A percentile compares a stretch with the other conserved stretches of the same genome.
Conservation (phyloP, 2,329 filamentous ascomycete species). For the Rosellinia necatrix region DNA sequence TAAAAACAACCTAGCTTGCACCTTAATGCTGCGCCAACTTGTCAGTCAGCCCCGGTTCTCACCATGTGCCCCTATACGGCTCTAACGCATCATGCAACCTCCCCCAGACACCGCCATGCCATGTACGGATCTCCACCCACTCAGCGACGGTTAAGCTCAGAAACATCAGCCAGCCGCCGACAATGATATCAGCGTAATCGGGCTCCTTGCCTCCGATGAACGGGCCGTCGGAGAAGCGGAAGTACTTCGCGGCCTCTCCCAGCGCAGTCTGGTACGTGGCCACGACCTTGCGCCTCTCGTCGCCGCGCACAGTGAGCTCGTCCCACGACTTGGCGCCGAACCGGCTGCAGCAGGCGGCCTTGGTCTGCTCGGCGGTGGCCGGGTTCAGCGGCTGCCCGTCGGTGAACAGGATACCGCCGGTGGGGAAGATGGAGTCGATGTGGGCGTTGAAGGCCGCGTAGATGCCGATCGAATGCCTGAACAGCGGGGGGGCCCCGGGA, state of each 20-base stretch:
- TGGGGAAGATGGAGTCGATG: constrained; percentile 59
- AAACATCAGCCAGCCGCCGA: constrained; percentile 37
- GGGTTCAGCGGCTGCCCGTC: constrained; percentile 56
- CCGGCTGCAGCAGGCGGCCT: constrained; percentile 54
- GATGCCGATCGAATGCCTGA: constrained; percentile 46
- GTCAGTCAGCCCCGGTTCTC: no score
- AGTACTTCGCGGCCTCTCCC: constrained; percentile 30
- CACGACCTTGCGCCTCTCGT: constrained; percentile 29
- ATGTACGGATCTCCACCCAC: constrained; percentile 33
- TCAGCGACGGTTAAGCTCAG: constrained; percentile 24
- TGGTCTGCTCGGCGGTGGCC: constrained; percentile 47
- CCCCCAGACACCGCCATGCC: constrained; percentile 34
- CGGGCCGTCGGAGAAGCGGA: constrained; percentile 25
- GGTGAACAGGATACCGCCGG: constrained; percentile 47
- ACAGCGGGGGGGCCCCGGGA: constrained; percentile 52
- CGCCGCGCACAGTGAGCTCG: constrained; percentile 37
- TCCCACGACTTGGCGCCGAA: constrained; percentile 51
- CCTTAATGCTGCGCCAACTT: no score
- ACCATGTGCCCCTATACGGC: constrained; percentile 27
- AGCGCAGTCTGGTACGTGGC: constrained; percentile 19
- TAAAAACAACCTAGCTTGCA: no score
- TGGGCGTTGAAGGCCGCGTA: constrained; percentile 58
- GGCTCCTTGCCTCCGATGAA: constrained; percentile 33
- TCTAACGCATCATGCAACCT: constrained; percentile 32
- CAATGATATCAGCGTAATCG: constrained; percentile 36